Conservation (phyloP, 306 rosid species). For the Castanea sativa region DNA sequence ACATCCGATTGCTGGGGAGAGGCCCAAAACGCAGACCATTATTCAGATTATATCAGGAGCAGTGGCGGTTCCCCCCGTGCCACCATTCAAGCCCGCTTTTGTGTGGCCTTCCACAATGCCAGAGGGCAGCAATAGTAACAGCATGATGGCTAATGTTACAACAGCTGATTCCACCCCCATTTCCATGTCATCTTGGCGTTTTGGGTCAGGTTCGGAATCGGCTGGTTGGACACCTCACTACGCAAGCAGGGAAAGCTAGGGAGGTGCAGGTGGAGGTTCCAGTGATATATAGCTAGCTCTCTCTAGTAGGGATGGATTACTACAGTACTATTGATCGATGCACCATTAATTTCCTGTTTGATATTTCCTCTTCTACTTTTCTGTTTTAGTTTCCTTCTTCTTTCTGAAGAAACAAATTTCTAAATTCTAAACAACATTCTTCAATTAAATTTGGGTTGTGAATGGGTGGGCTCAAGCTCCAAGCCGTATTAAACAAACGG, state of each 20-base stretch:
- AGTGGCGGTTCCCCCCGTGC: constrained; percentile 48
- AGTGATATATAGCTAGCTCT: constrained; percentile 12
- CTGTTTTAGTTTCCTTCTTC: neutral
- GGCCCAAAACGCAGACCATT: constrained; percentile 58
- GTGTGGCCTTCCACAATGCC: constrained; percentile 63
- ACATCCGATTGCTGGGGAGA: constrained; percentile 59
- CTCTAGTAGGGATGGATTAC: neutral
- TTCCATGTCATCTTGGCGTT: constrained; percentile 21
- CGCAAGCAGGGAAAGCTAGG: neutral
- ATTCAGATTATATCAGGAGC: constrained; percentile 66
- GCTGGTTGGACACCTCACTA: neutral
- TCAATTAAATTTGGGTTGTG: neutral
- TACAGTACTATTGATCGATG: neutral
- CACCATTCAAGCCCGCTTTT: constrained; percentile 67
- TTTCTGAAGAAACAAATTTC: neutral
- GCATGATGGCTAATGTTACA: neutral
- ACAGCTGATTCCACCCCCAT: constrained; percentile 22
- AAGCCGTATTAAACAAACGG: neutral
- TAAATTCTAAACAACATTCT: neutral
- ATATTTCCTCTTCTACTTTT: neutral
- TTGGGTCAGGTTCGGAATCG: neutral
- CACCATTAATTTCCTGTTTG: neutral
- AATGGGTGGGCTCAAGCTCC: too few relatives aligned
- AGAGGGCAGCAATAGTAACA: constrained; percentile 23
- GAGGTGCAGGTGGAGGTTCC: neutral